phyloP scores from a whole-genome alignment of 2,329 filamentous ascomycete genomes.

The Cytospora leucostoma region DNA sequence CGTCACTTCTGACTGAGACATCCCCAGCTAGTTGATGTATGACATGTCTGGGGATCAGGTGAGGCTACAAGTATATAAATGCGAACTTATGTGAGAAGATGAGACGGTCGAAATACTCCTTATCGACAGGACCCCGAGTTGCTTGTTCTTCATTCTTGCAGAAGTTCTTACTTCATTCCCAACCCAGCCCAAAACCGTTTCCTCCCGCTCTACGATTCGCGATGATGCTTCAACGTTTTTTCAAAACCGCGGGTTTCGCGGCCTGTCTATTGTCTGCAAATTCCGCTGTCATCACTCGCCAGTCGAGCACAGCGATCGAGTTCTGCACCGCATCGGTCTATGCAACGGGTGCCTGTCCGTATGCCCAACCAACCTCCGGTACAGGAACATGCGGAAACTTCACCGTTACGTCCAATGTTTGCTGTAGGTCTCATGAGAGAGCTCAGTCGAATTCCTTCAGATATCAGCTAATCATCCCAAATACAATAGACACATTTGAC shows the following conservation, averaged over 20 bases:
- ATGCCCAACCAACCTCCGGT: slow-evolving; percentile 20
- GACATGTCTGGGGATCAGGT: too few relatives aligned
- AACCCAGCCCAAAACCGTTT: background rate
- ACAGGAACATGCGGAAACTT: slow-evolving; percentile 16
- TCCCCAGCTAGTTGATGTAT: too few relatives aligned
- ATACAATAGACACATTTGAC: slow-evolving; percentile 13
- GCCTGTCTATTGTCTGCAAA: background rate
- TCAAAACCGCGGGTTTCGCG: background rate
- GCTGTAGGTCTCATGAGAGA: slow-evolving; percentile 8
- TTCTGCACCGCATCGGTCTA: slow-evolving; percentile 18
- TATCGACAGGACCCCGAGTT: too few relatives aligned
- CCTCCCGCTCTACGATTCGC: background rate
- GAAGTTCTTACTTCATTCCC: background rate
- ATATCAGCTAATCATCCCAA: background rate
- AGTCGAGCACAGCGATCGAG: slow-evolving; percentile 6
- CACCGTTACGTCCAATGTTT: slow-evolving; percentile 5
- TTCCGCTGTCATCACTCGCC: background rate
- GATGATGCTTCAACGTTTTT: background rate
- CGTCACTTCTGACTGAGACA: background rate
- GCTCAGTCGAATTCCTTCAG: background rate
- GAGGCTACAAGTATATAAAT: too few relatives aligned
- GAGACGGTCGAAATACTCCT: too few relatives aligned
- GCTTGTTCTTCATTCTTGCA: too few relatives aligned
- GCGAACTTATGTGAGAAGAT: too few relatives aligned
- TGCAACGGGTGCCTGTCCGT: slow-evolving; percentile 17